phyloP scores from a whole-genome alignment of 176 grass and related monocot species.

The Puya raimondii region DNA sequence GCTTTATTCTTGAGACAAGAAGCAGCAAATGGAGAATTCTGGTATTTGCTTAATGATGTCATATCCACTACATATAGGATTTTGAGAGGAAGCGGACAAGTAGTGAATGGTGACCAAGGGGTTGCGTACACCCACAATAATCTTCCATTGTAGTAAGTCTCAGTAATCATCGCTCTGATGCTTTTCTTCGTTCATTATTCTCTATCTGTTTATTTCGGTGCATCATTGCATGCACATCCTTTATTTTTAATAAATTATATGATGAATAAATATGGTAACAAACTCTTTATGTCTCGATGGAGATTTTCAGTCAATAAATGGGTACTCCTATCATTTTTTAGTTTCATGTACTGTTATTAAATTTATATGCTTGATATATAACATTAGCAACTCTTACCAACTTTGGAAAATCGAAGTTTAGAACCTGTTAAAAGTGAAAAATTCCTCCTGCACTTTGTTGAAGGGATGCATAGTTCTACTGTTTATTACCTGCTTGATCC shows the following conservation, averaged over 20 bases:
- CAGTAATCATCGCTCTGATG: conserved; percentile 2
- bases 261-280: background rate
- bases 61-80: conserved; percentile 42
- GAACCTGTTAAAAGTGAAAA: no score
- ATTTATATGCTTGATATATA: no score
- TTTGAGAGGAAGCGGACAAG: conserved; percentile 66
- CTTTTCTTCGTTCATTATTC: background rate
- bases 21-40: background rate
- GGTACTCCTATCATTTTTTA: no score
- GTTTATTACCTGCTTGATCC: background rate
- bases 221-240: background rate
- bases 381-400: no score
- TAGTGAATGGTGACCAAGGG: conserved; percentile 75
- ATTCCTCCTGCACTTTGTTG: background rate
- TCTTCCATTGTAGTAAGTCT: conserved; percentile 52
- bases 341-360: background rate
- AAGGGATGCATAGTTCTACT: background rate
- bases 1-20: background rate
- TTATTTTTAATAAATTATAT: no score
- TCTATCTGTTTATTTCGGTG: background rate
- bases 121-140: conserved; percentile 64
- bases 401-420: no score
- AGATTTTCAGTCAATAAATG: background rate
- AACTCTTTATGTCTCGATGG: background rate
- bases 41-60: background rate